Evolutionary conservation across 2,329 filamentous ascomycete genomes (phyloP).

Genomic region (Torrubiella hemipterigena): DNA sequence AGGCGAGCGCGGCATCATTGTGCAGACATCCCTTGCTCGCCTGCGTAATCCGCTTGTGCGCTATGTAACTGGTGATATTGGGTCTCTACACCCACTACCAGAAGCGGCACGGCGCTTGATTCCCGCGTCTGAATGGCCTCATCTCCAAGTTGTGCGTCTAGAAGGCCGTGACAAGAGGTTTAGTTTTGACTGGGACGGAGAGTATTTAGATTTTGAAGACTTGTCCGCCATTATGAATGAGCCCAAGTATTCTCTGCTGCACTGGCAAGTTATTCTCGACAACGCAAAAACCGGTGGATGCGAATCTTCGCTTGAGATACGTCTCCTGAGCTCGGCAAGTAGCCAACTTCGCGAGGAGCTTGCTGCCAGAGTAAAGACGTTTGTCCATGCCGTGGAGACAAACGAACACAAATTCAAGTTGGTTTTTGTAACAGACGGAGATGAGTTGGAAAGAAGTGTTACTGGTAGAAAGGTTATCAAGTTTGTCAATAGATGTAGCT

Average conservation of each 20-base stretch:
- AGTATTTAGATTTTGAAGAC: constrained; percentile 23
- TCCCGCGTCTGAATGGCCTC: constrained; percentile 9
- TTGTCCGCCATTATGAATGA: constrained; percentile 14
- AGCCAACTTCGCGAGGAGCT: constrained; percentile 10
- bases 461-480: constrained; percentile 15
- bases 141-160: constrained; percentile 22
- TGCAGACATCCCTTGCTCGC: constrained; percentile 27
- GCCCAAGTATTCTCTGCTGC: constrained; percentile 17
- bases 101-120: constrained; percentile 8
- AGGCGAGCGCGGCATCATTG: constrained; percentile 23
- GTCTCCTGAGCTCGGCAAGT: constrained; percentile 12
- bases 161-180: constrained; percentile 27
- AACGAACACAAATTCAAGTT: constrained; percentile 20
- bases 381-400: constrained; percentile 11
- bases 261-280: constrained; percentile 30
- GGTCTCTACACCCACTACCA: constrained; percentile 23
- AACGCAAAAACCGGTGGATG: too few species aligned
- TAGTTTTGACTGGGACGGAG: constrained; percentile 28
- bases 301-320: constrained; percentile 14
- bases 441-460: constrained; percentile 13
- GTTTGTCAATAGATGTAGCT: too few species aligned
- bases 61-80: constrained; percentile 29
- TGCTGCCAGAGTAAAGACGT: constrained; percentile 10
- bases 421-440: constrained; percentile 21
- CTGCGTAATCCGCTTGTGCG: constrained; percentile 30